Evolutionary conservation across 1,284 basidiomycete genomes (phyloP).

Genomic region (Cryptococcus depauperatus): DNA sequence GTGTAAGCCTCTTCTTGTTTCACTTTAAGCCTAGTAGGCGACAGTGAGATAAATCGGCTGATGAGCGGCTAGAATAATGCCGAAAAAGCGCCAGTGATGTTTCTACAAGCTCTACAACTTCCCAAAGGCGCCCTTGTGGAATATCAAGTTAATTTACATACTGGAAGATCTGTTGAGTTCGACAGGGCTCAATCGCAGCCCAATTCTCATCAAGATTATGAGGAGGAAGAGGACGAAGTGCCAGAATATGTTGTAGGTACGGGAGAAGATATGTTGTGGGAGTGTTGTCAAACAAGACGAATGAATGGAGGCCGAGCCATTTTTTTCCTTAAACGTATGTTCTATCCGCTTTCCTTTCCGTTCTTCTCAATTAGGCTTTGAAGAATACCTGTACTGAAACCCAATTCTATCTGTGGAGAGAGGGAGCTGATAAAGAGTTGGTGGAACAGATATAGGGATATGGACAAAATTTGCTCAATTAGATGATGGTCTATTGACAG

Average conservation of each 20-base stretch:
- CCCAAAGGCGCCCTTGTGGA: constrained; percentile 62
- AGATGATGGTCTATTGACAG: not conserved
- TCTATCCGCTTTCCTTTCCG: not conserved
- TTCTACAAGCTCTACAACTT: constrained; percentile 60
- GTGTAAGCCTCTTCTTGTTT: constrained; percentile 6
- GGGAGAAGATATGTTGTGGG: constrained; percentile 15
- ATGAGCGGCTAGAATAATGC: constrained; percentile 26
- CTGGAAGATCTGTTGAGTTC: constrained; percentile 32
- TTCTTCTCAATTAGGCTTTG: no score
- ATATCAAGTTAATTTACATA: constrained; percentile 47
- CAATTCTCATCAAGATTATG: constrained; percentile 23
- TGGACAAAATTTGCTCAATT: not conserved
- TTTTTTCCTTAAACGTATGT: constrained; percentile 21
- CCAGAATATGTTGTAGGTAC: constrained; percentile 6
- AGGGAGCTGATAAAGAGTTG: not conserved
- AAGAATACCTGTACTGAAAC: no score
- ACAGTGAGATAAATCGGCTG: not conserved
- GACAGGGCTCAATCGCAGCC: no score
- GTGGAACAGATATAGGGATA: not conserved
- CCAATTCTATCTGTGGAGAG: no score
- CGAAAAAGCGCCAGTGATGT: constrained; percentile 51
- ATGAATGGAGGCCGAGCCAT: constrained; percentile 17
- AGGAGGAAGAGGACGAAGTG: constrained; percentile 22
- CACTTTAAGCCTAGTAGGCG: not conserved
- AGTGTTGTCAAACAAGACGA: constrained; percentile 12